A percentile compares a stretch with the other conserved stretches of the same genome.
Evolutionary conservation across 2,329 filamentous ascomycete species (phyloP).

Genomic region (Plenodomus biglobosus): DNA sequence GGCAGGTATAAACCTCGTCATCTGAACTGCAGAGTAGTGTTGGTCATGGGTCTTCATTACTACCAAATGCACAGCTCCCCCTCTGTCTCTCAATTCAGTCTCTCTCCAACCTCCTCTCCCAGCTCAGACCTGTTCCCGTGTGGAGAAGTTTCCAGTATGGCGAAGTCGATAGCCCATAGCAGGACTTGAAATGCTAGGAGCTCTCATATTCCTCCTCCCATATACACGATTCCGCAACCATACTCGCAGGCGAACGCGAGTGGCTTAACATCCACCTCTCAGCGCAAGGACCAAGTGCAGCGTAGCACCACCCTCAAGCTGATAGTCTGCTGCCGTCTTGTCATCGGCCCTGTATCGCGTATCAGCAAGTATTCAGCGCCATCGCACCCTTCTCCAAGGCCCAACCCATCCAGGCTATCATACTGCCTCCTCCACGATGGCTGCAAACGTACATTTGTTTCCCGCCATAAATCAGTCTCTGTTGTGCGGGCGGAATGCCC

Average conservation of each 20-base stretch:
- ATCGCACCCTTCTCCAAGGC: neutral
- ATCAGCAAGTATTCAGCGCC: constrained; percentile 6
- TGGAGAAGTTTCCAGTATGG: too few relatives aligned
- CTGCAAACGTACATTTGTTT: constrained; percentile 79
- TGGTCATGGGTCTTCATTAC: neutral
- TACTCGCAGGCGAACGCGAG: neutral
- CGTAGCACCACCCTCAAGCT: constrained; percentile 87
- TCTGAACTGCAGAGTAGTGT: neutral
- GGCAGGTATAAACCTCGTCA: neutral
- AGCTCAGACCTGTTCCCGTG: too few relatives aligned
- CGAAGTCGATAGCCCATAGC: too few relatives aligned
- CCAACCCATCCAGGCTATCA: neutral
- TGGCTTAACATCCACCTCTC: constrained; percentile 64
- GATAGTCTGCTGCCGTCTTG: constrained; percentile 88
- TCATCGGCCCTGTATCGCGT: constrained; percentile 76
- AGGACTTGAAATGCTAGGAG: too few relatives aligned
- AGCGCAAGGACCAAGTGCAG: constrained; percentile 94
- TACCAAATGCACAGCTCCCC: neutral
- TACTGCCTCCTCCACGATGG: neutral
- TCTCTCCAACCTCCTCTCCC: neutral
- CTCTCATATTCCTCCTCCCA: too few relatives aligned
- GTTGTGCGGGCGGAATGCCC: constrained; percentile 94
- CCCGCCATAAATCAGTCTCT: constrained; percentile 91
- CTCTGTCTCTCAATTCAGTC: neutral
- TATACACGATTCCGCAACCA: neutral